phyloP scores from a whole-genome alignment of 306 rosid species.

The Prunus persica region DNA sequence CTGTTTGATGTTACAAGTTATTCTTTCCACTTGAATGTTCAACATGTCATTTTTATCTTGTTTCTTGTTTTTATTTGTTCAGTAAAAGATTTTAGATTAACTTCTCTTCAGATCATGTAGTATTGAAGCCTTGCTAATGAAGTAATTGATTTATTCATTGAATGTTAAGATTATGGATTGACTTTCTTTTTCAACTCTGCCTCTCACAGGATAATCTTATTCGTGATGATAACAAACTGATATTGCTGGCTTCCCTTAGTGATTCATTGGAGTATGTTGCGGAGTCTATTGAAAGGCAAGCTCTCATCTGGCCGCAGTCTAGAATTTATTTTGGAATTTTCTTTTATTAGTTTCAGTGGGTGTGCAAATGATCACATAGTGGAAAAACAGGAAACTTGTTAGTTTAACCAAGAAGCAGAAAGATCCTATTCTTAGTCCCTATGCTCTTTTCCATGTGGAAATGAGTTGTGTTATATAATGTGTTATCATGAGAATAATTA shows the following conservation, averaged over 20 bases:
- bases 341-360: constrained; percentile 8
- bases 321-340: not conserved
- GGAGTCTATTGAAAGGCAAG: constrained; percentile 90
- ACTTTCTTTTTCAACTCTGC: constrained; percentile 14
- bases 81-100: not conserved
- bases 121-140: constrained; percentile 11
- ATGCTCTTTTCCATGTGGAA: not conserved
- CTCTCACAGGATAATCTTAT: constrained; percentile 81
- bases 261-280: constrained; percentile 98
- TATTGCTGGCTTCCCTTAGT: constrained; percentile 95
- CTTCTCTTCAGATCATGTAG: not conserved
- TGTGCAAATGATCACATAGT: constrained; percentile 15
- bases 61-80: constrained; percentile 3
- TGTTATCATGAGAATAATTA: not conserved
- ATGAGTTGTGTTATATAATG: not conserved
- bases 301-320: constrained; percentile 20
- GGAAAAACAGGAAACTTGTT: constrained; percentile 2
- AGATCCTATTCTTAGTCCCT: not conserved
- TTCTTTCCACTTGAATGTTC: constrained; percentile 6
- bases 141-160: not conserved
- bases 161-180: constrained; percentile 11
- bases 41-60: too few species aligned
- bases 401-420: not conserved
- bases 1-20: constrained; percentile 11
- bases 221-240: constrained; percentile 92